A percentile compares a stretch with the other conserved stretches of the same genome.
Conservation (phyloP, 331 rosid species). For the Erythrophleum ivorense region DNA sequence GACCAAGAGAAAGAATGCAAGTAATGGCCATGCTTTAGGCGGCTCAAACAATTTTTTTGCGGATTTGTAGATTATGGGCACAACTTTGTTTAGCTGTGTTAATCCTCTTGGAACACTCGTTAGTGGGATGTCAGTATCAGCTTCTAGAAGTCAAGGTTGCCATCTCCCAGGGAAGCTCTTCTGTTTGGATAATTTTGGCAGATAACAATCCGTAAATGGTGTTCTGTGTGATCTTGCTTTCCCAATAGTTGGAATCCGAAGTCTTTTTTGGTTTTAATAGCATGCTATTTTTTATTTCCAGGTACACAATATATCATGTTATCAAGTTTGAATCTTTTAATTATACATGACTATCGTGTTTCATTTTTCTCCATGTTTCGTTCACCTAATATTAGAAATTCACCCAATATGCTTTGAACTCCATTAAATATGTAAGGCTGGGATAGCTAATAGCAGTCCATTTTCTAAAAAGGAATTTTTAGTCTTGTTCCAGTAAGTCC, state of each 20-base stretch:
- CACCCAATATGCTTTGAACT: too few species aligned
- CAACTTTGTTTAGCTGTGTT: constrained; percentile 15
- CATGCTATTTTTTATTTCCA: not conserved
- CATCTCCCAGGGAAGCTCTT: constrained; percentile 4
- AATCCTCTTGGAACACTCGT: not conserved
- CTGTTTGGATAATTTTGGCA: constrained; percentile 26
- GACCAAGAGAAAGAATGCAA: constrained; percentile 53
- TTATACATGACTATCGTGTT: not conserved
- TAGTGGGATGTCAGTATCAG: constrained; percentile 15
- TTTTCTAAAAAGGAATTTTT: too few species aligned
- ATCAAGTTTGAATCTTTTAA: not conserved
- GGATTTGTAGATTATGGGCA: constrained; percentile 49
- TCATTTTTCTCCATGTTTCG: not conserved
- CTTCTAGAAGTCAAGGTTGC: constrained; percentile 22
- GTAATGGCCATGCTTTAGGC: constrained; percentile 36
- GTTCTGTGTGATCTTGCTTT: constrained; percentile 22
- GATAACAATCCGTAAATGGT: not conserved
- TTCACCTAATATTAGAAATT: too few species aligned
- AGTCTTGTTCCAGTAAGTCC: too few species aligned
- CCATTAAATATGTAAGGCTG: too few species aligned
- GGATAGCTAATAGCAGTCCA: too few species aligned
- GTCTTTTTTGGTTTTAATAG: not conserved
- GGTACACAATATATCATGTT: not conserved
- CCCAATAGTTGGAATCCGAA: not conserved
- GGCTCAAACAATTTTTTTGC: constrained; percentile 57